phyloP scores from a whole-genome alignment of 345 rosid species.

The Adansonia digitata region DNA sequence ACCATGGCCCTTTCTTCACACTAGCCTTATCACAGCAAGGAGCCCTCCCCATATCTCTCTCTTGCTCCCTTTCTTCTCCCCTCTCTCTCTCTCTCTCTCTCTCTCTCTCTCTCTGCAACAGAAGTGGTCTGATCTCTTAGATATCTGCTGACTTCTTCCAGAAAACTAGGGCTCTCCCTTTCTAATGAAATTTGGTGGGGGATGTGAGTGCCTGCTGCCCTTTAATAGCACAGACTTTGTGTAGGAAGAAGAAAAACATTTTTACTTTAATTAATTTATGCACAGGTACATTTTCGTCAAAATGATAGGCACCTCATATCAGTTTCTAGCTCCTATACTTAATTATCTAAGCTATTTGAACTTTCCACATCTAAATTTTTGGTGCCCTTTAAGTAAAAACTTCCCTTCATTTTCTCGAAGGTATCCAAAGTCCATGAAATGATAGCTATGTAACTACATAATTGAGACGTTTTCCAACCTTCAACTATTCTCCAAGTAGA shows the following conservation, averaged over 20 bases:
- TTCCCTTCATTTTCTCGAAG: background rate
- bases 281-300: constrained; percentile 30
- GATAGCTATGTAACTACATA: no score
- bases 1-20: constrained; percentile 98
- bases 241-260: background rate
- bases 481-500: no score
- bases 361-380: constrained; percentile 21
- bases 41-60: constrained; percentile 80
- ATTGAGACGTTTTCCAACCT: no score
- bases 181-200: constrained; percentile 13
- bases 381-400: background rate
- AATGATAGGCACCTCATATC: constrained; percentile 30
- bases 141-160: constrained; percentile 12
- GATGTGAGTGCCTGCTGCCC: background rate
- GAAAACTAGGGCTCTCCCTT: constrained; percentile 12
- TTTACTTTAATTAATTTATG: constrained; percentile 6
- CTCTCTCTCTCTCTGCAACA: background rate
- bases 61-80: background rate
- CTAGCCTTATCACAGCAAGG: constrained; percentile 96
- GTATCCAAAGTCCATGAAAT: constrained; percentile 33
- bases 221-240: constrained; percentile 21
- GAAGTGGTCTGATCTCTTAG: constrained; percentile 6
- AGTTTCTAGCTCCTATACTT: constrained; percentile 16
- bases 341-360: constrained; percentile 22
- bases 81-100: constrained; percentile 3